Evolutionary conservation across 768 basidiomycete species (phyloP).

Genomic region (Naganishia kalamii): DNA sequence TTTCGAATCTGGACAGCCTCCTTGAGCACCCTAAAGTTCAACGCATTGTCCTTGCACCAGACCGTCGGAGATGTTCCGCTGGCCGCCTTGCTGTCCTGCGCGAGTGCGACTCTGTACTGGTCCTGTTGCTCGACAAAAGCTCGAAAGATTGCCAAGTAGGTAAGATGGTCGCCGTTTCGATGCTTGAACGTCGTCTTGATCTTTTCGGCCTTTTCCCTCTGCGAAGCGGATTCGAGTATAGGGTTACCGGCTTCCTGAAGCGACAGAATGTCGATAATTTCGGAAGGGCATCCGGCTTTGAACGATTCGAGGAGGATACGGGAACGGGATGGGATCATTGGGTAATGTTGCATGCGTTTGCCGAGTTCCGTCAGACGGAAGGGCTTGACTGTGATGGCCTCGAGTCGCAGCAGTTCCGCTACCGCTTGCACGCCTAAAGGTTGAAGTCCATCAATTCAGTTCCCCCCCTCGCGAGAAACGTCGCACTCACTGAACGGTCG

Average conservation of each 20-base stretch:
- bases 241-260: slow-evolving; percentile 73
- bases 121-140: slow-evolving; percentile 60
- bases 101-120: neutral
- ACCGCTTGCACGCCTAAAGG: slow-evolving; percentile 45
- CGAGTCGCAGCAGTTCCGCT: slow-evolving; percentile 62
- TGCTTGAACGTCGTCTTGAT: slow-evolving; percentile 74
- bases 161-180: slow-evolving; percentile 82
- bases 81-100: slow-evolving; percentile 37
- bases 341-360: slow-evolving; percentile 78
- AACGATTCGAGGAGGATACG: slow-evolving; percentile 73
- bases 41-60: slow-evolving; percentile 78
- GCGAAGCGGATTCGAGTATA: slow-evolving; percentile 66
- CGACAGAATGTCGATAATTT: slow-evolving; percentile 78
- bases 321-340: slow-evolving; percentile 78
- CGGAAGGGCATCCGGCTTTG: slow-evolving; percentile 63
- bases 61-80: slow-evolving; percentile 40
- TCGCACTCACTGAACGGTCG: slow-evolving; percentile 48
- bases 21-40: slow-evolving; percentile 72
- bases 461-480: neutral
- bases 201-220: slow-evolving; percentile 58
- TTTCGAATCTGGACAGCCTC: slow-evolving; percentile 73
- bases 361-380: slow-evolving; percentile 62
- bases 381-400: slow-evolving; percentile 55
- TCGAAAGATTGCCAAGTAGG: slow-evolving; percentile 73
- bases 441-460: neutral